Conservation (phyloP, 129 eudicot genomes). For the Flaveria sonorensis region DNA sequence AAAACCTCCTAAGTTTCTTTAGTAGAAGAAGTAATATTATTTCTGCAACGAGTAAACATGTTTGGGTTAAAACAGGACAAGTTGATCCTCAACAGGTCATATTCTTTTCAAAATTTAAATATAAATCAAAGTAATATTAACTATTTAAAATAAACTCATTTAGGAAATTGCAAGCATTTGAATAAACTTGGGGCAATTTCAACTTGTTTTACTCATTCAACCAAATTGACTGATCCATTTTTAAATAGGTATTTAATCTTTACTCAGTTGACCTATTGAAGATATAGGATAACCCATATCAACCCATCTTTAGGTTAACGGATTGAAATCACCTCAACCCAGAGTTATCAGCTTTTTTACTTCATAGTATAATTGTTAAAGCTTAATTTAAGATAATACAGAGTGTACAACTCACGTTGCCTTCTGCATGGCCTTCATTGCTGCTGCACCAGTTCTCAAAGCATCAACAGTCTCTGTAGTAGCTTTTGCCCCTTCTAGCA, state of each 20-base stretch:
- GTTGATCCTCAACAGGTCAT: not conserved
- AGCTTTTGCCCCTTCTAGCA: constrained; percentile 49
- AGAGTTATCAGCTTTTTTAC: not conserved
- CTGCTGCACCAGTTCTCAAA: constrained; percentile 45
- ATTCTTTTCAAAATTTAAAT: too few relatives aligned
- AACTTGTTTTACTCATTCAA: not conserved
- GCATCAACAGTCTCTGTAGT: constrained; percentile 50
- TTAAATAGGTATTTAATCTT: not conserved
- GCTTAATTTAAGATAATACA: not conserved
- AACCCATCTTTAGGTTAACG: not conserved
- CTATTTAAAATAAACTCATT: not conserved
- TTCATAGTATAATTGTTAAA: not conserved
- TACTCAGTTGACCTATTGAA: not conserved
- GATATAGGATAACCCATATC: not conserved
- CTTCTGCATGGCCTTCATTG: constrained; percentile 53
- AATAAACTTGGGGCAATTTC: not conserved
- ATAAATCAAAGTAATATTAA: not conserved
- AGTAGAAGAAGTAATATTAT: not conserved
- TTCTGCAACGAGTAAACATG: not conserved
- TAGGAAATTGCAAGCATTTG: not conserved
- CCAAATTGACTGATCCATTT: not conserved
- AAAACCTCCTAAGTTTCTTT: not conserved
- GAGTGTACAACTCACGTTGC: constrained; percentile 41
- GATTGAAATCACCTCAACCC: not conserved
- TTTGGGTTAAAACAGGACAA: not conserved